Evolutionary conservation across 1,284 basidiomycete genomes (phyloP).

Genomic region (Fomitiporia mediterranea): DNA sequence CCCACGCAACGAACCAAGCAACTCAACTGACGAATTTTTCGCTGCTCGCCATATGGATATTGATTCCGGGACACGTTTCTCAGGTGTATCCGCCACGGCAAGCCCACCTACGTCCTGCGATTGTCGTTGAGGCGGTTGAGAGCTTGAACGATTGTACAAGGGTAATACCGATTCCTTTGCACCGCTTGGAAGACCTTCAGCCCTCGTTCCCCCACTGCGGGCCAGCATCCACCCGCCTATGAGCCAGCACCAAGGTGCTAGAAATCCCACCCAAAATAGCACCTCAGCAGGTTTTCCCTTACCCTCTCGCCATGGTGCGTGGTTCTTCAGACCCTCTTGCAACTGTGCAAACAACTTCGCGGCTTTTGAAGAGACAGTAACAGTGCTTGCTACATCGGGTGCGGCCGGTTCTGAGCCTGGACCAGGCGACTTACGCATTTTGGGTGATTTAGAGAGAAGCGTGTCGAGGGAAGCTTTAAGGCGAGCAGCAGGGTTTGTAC

Average conservation of each 20-base stretch:
- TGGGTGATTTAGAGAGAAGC: constrained; percentile 7
- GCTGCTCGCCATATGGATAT: constrained; percentile 33
- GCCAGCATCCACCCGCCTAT: constrained; percentile 68
- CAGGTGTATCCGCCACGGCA: constrained; percentile 1
- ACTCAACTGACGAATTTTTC: constrained; percentile 17
- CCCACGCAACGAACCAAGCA: constrained; percentile 13
- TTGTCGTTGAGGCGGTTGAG: not conserved
- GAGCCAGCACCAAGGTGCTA: constrained; percentile 63
- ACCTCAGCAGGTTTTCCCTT: constrained; percentile 41
- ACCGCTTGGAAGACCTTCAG: constrained; percentile 16
- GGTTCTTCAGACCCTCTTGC: constrained; percentile 11
- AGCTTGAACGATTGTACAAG: not conserved
- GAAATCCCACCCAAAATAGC: constrained; percentile 66
- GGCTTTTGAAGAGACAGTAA: not conserved
- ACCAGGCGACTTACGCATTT: constrained; percentile 6
- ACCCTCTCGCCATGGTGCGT: constrained; percentile 10
- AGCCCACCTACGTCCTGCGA: not conserved
- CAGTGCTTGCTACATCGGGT: not conserved
- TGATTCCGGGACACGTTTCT: constrained; percentile 26
- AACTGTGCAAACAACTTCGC: constrained; percentile 5
- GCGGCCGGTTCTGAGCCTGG: not conserved
- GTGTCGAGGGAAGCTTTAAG: constrained; percentile 17
- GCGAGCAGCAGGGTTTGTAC: constrained; percentile 10
- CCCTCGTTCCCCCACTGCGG: constrained; percentile 31
- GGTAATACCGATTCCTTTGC: constrained; percentile 17